Conservation (phyloP, 2,329 filamentous ascomycete genomes). For the Pseudogymnoascus sp. region DNA sequence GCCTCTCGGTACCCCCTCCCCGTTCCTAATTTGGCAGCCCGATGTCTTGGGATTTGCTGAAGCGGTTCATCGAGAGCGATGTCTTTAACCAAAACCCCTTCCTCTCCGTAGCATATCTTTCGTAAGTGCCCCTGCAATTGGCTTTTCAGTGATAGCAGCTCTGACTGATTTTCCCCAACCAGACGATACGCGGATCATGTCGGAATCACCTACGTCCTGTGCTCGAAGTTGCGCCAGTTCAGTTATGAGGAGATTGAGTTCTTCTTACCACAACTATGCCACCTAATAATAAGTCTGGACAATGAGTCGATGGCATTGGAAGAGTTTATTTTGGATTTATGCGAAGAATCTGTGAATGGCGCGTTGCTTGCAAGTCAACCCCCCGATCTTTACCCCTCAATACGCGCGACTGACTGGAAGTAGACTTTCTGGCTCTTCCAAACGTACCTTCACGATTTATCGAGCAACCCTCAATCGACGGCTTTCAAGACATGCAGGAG, state of each 20-base stretch:
- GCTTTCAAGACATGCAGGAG: conserved; percentile 76
- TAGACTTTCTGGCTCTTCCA: conserved; percentile 90
- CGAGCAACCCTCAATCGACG: conserved; percentile 65
- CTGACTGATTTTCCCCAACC: conserved; percentile 21
- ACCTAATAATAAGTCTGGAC: conserved; percentile 80
- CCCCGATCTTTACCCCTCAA: background rate
- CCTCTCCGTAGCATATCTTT: conserved; percentile 80
- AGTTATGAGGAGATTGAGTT: conserved; percentile 89
- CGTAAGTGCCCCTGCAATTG: conserved; percentile 45
- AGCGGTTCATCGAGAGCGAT: conserved; percentile 87
- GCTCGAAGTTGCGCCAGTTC: conserved; percentile 82
- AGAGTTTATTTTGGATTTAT: conserved; percentile 79
- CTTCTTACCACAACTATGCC: conserved; percentile 82
- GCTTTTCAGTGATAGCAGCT: conserved; percentile 15
- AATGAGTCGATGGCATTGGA: conserved; percentile 89
- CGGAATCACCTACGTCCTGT: conserved; percentile 83
- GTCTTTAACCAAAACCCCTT: conserved; percentile 90
- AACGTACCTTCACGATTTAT: conserved; percentile 77
- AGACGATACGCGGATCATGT: conserved; percentile 86
- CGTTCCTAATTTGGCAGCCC: conserved; percentile 22
- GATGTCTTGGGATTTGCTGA: conserved; percentile 82
- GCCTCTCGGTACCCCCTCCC: background rate
- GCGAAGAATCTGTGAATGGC: conserved; percentile 80
- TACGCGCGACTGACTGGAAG: conserved; percentile 9
- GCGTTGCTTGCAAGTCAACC: conserved; percentile 63